Percentiles rank a stretch among this genome's conserved stretches.
These are phyloP conservation scores for Schizonepeta tenuifolia DNA, from an alignment of 257 asterid genomes.

Conservation along the genomic window DNA sequence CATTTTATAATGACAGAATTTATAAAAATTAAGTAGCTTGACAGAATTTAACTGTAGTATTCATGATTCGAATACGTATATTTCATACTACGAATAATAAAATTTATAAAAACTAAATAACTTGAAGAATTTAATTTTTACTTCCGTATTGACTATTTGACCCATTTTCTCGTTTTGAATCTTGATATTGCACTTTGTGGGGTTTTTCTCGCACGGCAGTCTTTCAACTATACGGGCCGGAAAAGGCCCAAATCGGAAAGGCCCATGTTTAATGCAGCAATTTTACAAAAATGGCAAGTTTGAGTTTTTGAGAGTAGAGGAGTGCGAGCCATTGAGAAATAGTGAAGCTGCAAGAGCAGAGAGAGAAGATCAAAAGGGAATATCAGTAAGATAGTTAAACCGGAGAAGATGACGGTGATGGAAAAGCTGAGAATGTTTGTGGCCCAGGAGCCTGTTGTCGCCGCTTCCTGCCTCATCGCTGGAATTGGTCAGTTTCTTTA, in stretches of 20 bases:
- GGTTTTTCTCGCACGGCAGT: too few species aligned
- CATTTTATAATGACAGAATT: too few species aligned
- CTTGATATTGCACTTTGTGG: too few species aligned
- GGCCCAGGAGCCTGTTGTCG: constrained; percentile 83
- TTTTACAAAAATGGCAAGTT: neutral
- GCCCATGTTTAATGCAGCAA: neutral
- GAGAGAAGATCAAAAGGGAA: neutral
- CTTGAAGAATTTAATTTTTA: too few species aligned
- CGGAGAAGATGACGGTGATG: constrained; percentile 64
- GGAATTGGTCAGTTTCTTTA: constrained; percentile 62
- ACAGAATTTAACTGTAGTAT: too few species aligned
- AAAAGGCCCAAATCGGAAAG: neutral
- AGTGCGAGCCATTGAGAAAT: neutral
- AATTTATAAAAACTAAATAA: too few species aligned
- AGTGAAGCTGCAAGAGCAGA: constrained; percentile 5
- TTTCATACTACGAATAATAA: too few species aligned
- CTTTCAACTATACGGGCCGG: too few species aligned
- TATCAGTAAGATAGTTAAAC: neutral
- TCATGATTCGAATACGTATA: too few species aligned
- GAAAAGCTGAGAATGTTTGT: constrained; percentile 73
- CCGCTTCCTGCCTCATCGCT: constrained; percentile 84
- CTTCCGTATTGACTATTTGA: too few species aligned
- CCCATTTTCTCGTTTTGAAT: too few species aligned
- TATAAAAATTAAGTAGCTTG: too few species aligned
- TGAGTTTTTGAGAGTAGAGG: neutral